Base-by-base conservation (phyloP, 2,329 filamentous ascomycete genomes). In the Pseudogymnoascus pannorum region DNA sequence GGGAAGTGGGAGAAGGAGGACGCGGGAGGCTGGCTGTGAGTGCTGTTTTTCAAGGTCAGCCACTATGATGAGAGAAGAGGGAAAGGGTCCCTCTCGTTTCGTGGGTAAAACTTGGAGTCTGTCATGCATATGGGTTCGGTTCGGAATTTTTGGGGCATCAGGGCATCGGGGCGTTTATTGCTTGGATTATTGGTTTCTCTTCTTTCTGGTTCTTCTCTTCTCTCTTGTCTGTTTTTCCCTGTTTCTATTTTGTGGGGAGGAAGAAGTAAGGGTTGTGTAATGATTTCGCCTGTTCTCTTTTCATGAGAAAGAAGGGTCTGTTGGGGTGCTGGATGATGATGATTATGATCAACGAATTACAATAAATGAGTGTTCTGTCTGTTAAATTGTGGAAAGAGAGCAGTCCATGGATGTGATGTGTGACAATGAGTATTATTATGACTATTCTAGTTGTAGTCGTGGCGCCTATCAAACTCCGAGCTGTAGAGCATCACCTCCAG, bases 401-500 rank as follows among this genome's bases (percentile, higher is more conserved):
- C 7, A 54, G n/a, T 54, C 31, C 26, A 3, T 54, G 48, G 14
- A 29, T 14, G 26, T 20, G 44, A 51, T 51, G 3, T 16, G 24
- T 48, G 44, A 29, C n/a, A 48, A 26, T 48, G 24, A 54, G 18
- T 54, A 2, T 54, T 4, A 54, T 54, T 54, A 54, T 54, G 48
- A 31, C 26, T 54, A 54, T 20, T 12, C 4, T 54, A 31, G 48
- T 54, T 31, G 22, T 26, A 51, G 24, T 12, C 44, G 14, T 51
- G 24, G 18, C 16, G n/a, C 29, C 48, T 18, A 8, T 18, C 44
- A 22, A 22, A 29, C 22, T 29, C 44, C 6, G 14, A 51, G 22
- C 7, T 51, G 4, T 51, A 29, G 3, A 29, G 2, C 48, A 54
- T 54, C 48, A 31, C 14, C 48, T 60, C 80, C 79, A 82, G 24